Conservation (phyloP, 2,329 filamentous ascomycete species). For the Botrytis paeoniae region DNA sequence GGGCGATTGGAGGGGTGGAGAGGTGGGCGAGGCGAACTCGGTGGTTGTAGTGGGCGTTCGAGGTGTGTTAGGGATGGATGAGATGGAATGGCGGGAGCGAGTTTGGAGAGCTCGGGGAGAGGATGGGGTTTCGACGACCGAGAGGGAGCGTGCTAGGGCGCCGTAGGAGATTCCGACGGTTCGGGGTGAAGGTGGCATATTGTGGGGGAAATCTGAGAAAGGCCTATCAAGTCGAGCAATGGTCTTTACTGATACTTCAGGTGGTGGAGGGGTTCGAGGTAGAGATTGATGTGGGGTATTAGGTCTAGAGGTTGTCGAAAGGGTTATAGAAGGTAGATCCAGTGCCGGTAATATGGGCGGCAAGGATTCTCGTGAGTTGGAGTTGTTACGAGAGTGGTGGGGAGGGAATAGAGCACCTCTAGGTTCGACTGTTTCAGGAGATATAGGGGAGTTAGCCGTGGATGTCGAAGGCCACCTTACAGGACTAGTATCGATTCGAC, state of each 20-base stretch:
- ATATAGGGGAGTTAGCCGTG: slow-evolving; percentile 2
- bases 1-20: neutral
- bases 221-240: slow-evolving; percentile 1
- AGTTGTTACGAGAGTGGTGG: neutral
- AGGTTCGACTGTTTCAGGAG: neutral
- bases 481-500: neutral
- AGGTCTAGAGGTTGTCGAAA: slow-evolving; percentile 3
- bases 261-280: neutral
- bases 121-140: neutral
- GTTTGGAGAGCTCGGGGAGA: neutral
- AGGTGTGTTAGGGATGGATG: neutral
- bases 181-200: neutral
- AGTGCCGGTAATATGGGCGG: slow-evolving; percentile 7
- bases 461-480: slow-evolving; percentile 12
- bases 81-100: slow-evolving; percentile 1
- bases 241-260: neutral
- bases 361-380: neutral
- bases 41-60: neutral
- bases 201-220: slow-evolving; percentile 10
- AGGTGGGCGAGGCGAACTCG: neutral
- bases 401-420: neutral
- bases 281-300: neutral
- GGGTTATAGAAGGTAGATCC: neutral
- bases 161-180: neutral
- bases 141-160: neutral